Evolutionary conservation across 352 stramenopile genomes (phyloP).

Genomic region (Phytopythium cucurbitacearum): DNA sequence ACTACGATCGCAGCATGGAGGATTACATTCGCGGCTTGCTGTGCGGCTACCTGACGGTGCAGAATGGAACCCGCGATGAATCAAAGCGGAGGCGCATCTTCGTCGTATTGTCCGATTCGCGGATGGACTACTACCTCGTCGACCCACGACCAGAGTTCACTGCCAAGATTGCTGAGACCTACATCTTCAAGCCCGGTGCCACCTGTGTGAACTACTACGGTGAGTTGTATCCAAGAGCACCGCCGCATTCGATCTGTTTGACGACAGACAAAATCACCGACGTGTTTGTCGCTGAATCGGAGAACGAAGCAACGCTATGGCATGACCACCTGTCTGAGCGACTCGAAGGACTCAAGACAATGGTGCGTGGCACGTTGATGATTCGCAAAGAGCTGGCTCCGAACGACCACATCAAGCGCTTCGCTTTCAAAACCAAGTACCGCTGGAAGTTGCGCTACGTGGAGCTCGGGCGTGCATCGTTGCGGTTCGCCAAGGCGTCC

Average conservation of each 20-base stretch:
- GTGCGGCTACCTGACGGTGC: slow-evolving; percentile 61
- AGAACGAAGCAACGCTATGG: slow-evolving; percentile 44
- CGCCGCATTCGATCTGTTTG: slow-evolving; percentile 53
- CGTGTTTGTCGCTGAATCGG: slow-evolving; percentile 54
- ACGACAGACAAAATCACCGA: slow-evolving; percentile 55
- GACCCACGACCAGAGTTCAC: slow-evolving; percentile 64
- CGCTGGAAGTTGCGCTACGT: slow-evolving; percentile 53
- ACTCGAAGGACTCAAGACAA: slow-evolving; percentile 40
- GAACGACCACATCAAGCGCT: slow-evolving; percentile 46
- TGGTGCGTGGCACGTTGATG: slow-evolving; percentile 45
- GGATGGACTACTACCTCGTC: slow-evolving; percentile 63
- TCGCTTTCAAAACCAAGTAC: slow-evolving; percentile 60
- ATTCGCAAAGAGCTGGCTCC: slow-evolving; percentile 46
- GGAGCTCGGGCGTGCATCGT: slow-evolving; percentile 47
- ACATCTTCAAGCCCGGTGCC: slow-evolving; percentile 33
- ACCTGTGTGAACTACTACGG: slow-evolving; percentile 54
- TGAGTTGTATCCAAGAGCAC: slow-evolving; percentile 57
- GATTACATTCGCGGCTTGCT: slow-evolving; percentile 71
- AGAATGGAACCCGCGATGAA: slow-evolving; percentile 35
- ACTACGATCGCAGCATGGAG: slow-evolving; percentile 29
- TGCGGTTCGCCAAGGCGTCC: slow-evolving; percentile 47
- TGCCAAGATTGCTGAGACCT: slow-evolving; percentile 44
- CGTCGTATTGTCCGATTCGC: slow-evolving; percentile 68
- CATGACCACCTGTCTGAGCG: slow-evolving; percentile 42
- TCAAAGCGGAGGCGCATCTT: slow-evolving; percentile 60